These are phyloP conservation scores for Sextonia rubra DNA, from an alignment of 164 flowering plant species.

Conservation along the genomic window DNA sequence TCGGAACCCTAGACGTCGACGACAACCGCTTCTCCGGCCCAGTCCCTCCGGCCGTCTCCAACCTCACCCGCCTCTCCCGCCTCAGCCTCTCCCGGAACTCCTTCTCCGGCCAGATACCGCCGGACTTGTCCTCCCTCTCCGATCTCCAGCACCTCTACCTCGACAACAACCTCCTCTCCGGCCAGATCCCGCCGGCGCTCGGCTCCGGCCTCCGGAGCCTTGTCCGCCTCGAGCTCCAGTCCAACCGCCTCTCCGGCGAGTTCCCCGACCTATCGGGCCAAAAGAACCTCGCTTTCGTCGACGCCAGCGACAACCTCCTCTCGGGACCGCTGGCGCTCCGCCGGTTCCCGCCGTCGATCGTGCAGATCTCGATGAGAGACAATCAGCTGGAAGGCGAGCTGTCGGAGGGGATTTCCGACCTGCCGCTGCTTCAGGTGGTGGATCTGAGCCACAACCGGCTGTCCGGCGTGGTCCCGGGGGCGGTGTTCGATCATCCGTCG, in stretches of 20 bases:
- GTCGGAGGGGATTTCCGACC: slow-evolving; percentile 19
- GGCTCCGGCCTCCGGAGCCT: slow-evolving; percentile 31
- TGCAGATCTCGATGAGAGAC: slow-evolving; percentile 65
- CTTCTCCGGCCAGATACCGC: slow-evolving; percentile 69
- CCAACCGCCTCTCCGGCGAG: slow-evolving; percentile 51
- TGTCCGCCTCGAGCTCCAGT: slow-evolving; percentile 63
- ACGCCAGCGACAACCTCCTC: slow-evolving; percentile 60
- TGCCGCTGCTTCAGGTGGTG: slow-evolving; percentile 52
- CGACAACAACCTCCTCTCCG: slow-evolving; percentile 56
- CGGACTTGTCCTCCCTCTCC: slow-evolving; percentile 45
- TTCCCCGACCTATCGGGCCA: slow-evolving; percentile 57
- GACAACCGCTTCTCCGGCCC: slow-evolving; percentile 57
- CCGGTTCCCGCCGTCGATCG: slow-evolving; percentile 42
- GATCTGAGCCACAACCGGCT: slow-evolving; percentile 79
- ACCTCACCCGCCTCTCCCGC: slow-evolving; percentile 46
- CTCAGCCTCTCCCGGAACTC: slow-evolving; percentile 67
- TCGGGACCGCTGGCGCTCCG: slow-evolving; percentile 43
- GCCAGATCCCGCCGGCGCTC: slow-evolving; percentile 48
- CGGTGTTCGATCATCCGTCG: slow-evolving; percentile 63
- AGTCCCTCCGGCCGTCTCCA: slow-evolving; percentile 52
- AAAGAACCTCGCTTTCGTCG: slow-evolving; percentile 39
- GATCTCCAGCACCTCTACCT: slow-evolving; percentile 64
- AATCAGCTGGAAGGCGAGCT: slow-evolving; percentile 46
- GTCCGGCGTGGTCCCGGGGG: slow-evolving; percentile 48
- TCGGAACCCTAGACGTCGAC: slow-evolving; percentile 62